Evolutionary conservation across 2,329 filamentous ascomycete genomes (phyloP).

Genomic region (Venturia effusa): DNA sequence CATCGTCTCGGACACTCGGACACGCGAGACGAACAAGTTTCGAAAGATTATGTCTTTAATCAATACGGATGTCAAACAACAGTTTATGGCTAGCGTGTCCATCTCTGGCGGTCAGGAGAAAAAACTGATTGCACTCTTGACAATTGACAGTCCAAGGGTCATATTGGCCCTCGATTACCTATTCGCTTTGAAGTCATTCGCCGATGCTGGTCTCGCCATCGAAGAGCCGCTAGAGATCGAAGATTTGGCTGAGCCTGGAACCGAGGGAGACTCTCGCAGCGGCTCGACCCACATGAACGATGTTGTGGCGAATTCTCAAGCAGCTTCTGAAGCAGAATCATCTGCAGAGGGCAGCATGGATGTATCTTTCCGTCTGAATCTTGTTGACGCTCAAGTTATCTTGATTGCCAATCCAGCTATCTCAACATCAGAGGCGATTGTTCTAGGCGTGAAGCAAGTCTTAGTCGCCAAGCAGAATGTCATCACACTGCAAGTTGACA

Average conservation of each 20-base stretch:
- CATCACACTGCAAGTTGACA: slow-evolving; percentile 81
- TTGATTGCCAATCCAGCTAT: slow-evolving; percentile 90
- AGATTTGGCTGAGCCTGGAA: slow-evolving; percentile 45
- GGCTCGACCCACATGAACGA: slow-evolving; percentile 3
- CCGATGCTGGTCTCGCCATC: slow-evolving; percentile 54
- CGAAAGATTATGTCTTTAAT: slow-evolving; percentile 96
- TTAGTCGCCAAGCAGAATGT: slow-evolving; percentile 89
- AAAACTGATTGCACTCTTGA: slow-evolving; percentile 80
- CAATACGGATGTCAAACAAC: slow-evolving; percentile 83
- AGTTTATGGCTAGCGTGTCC: slow-evolving; percentile 95
- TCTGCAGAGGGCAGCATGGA: slow-evolving; percentile 46
- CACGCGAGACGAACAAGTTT: slow-evolving; percentile 85
- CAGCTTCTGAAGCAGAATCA: slow-evolving; percentile 22
- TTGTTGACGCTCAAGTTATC: slow-evolving; percentile 94
- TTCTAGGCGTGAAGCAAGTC: slow-evolving; percentile 87
- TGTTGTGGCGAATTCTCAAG: background rate
- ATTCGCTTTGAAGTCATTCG: slow-evolving; percentile 76
- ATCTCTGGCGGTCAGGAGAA: slow-evolving; percentile 77
- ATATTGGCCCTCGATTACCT: slow-evolving; percentile 96
- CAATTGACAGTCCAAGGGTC: slow-evolving; percentile 85
- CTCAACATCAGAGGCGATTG: slow-evolving; percentile 86
- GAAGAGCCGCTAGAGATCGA: slow-evolving; percentile 49
- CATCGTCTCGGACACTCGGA: slow-evolving; percentile 87
- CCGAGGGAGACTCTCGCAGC: slow-evolving; percentile 12
- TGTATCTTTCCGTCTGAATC: slow-evolving; percentile 79